phyloP scores from a whole-genome alignment of 192 early-diverging fungal genomes.

The Linnemannia elongata region DNA sequence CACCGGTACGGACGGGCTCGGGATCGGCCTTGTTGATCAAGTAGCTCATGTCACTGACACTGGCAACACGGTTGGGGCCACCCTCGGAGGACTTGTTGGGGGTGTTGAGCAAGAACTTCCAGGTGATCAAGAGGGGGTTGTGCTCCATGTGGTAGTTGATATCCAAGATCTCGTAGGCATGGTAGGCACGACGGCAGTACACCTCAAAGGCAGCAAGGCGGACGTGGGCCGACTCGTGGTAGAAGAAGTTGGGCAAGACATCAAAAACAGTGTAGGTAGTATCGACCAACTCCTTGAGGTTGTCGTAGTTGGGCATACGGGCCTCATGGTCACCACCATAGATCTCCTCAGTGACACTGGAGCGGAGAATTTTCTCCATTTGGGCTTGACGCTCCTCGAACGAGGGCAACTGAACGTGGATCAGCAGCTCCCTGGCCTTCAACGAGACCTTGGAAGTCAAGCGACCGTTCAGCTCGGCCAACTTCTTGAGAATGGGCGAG shows the following conservation, averaged over 20 bases:
- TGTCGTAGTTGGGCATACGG: constrained; percentile 82
- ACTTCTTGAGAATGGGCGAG: constrained; percentile 80
- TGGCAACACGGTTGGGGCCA: constrained; percentile 78
- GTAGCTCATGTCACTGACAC: constrained; percentile 86
- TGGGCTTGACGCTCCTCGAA: constrained; percentile 88
- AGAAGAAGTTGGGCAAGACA: constrained; percentile 94
- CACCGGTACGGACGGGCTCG: constrained; percentile 87
- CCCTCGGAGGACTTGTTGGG: constrained; percentile 58
- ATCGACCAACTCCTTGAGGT: constrained; percentile 87
- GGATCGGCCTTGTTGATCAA: constrained; percentile 78
- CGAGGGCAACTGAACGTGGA: constrained; percentile 93
- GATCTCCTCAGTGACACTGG: constrained; percentile 80
- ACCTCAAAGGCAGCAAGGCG: constrained; percentile 93
- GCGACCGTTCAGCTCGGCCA: constrained; percentile 84
- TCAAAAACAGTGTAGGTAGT: constrained; percentile 97
- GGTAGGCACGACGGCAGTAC: constrained; percentile 97
- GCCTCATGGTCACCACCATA: constrained; percentile 81
- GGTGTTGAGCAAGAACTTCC: constrained; percentile 82
- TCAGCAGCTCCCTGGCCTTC: constrained; percentile 95
- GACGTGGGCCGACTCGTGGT: constrained; percentile 83
- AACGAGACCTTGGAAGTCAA: constrained; percentile 90
- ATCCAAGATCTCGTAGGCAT: constrained; percentile 94
- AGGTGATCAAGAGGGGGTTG: constrained; percentile 77
- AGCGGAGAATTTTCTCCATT: constrained; percentile 87
- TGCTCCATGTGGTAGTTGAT: constrained; percentile 81